These are phyloP conservation scores for Coemansia sp. DNA, from an alignment of 192 early-diverging fungal species.

Conservation along the genomic window DNA sequence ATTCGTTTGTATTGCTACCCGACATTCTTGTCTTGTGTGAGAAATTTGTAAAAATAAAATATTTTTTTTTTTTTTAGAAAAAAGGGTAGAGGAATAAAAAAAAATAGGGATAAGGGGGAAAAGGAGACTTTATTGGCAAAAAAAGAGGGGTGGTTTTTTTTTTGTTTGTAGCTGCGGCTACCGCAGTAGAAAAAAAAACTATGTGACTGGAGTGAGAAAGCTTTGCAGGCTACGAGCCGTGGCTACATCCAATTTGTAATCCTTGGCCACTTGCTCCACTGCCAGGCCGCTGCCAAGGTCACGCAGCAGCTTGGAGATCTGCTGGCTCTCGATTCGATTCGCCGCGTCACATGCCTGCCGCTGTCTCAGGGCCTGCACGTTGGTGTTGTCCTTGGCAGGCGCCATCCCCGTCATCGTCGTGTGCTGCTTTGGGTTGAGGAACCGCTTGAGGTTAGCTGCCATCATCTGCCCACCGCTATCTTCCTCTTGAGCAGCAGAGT, in stretches of 20 bases:
- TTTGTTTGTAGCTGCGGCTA: background rate
- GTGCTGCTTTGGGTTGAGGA: slow-evolving; percentile 41
- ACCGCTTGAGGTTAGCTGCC: slow-evolving; percentile 42
- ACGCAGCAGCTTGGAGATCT: slow-evolving; percentile 9
- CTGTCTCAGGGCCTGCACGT: slow-evolving; percentile 36
- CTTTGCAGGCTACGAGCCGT: slow-evolving; percentile 5
- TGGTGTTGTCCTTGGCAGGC: slow-evolving; percentile 33
- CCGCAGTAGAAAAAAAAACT: background rate
- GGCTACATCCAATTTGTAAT: slow-evolving; percentile 25
- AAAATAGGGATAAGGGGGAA: too few species aligned
- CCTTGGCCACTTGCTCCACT: slow-evolving; percentile 7
- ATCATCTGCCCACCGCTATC: slow-evolving; percentile 14
- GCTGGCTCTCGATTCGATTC: slow-evolving; percentile 15
- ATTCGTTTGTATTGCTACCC: slow-evolving; percentile 25
- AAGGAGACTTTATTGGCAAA: background rate
- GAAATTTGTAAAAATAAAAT: background rate
- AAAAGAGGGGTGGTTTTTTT: too few species aligned
- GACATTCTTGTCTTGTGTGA: background rate
- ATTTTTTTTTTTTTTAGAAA: too few species aligned
- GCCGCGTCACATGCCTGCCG: slow-evolving; percentile 13
- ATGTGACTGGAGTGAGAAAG: slow-evolving; percentile 17
- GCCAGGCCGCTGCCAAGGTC: background rate
- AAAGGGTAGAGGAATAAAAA: background rate
- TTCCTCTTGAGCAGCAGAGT: slow-evolving; percentile 1
- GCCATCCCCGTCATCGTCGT: slow-evolving; percentile 37